Evolutionary conservation across 768 basidiomycete genomes (phyloP), one percentile per base, ranked within the genome.

Genomic region (Pseudohyphozyma bogoriensis): DNA sequence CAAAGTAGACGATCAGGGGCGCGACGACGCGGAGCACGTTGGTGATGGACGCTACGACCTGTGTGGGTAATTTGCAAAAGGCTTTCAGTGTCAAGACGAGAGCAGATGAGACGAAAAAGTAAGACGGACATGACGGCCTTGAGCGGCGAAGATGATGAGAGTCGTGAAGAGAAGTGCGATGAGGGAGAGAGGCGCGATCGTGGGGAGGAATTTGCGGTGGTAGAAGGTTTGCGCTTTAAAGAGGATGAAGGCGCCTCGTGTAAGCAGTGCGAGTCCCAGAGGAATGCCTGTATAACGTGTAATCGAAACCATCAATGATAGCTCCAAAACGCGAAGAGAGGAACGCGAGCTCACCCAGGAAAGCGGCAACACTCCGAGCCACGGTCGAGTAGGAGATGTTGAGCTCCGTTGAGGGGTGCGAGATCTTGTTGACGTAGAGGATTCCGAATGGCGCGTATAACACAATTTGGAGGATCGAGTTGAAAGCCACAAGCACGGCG

Each of bases 231-330:
- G 45, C 33, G 78, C 75, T 7, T 77, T 74, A 6, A 80, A 37
- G 22, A 68, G 66, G 68, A 82, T 79, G 29, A 85, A 74, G 29
- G 73, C 54, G 63, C 79, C 81, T 4, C 87, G 80, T 0, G 87
- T 89, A 24, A 82, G 42, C n/a, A 88, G 65, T 2, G 86, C 88
- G 1, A 83, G 82, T 0, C 73, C 78, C 5, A 89, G 79, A 1
- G 87, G 88, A 33, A 90, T 89, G 5, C 87, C 88, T 56, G 87
- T 80, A 72, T 85, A 88, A 83, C 85, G n/a, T n/a, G n/a, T n/a
- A n/a, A n/a, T n/a, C n/a, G n/a, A n/a, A n/a, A n/a, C n/a, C n/a
- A n/a, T n/a, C 39, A 45, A n/a, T 7, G 31, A n/a, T 32, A 13
- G n/a, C 9, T 15, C 35, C 56, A 15, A 24, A 40, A 33, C 24